Percentiles rank a stretch among this genome's conserved stretches.
phyloP scores from a whole-genome alignment of 176 grass and related monocot species.

The Oryza officinalis region DNA sequence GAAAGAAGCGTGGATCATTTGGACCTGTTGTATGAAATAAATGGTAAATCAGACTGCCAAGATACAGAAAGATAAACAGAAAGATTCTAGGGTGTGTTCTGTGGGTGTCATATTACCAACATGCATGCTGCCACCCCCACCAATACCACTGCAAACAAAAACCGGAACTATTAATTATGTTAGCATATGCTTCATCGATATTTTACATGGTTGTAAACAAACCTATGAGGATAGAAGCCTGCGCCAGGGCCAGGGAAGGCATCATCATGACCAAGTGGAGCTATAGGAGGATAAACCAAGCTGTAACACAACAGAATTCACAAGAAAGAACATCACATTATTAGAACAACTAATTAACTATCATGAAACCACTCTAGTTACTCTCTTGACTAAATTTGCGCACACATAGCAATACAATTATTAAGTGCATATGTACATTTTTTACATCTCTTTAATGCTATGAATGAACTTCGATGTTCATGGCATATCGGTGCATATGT shows the following conservation, averaged over 20 bases:
- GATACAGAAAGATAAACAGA: constrained; percentile 17
- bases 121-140: constrained; percentile 69
- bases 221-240: constrained; percentile 82
- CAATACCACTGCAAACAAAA: constrained; percentile 60
- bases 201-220: constrained; percentile 29
- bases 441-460: not conserved
- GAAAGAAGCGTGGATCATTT: constrained; percentile 81
- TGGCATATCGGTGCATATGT: not conserved
- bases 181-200: not conserved
- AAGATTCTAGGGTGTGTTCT: not conserved
- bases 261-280: constrained; percentile 67
- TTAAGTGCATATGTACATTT: not conserved
- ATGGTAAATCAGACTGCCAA: not conserved
- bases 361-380: not conserved
- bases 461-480: not conserved
- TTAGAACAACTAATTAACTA: constrained; percentile 3
- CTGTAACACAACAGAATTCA: constrained; percentile 32
- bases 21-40: constrained; percentile 53
- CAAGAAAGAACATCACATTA: constrained; percentile 14
- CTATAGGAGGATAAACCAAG: constrained; percentile 69
- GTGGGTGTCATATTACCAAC: constrained; percentile 59
- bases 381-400: not conserved
- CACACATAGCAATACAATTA: not conserved
- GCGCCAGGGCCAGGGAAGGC: constrained; percentile 67
- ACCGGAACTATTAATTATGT: constrained; percentile 25